Evolutionary conservation across 2,329 filamentous ascomycete genomes (phyloP).

Genomic region (Ceratocystis smalleyi): DNA sequence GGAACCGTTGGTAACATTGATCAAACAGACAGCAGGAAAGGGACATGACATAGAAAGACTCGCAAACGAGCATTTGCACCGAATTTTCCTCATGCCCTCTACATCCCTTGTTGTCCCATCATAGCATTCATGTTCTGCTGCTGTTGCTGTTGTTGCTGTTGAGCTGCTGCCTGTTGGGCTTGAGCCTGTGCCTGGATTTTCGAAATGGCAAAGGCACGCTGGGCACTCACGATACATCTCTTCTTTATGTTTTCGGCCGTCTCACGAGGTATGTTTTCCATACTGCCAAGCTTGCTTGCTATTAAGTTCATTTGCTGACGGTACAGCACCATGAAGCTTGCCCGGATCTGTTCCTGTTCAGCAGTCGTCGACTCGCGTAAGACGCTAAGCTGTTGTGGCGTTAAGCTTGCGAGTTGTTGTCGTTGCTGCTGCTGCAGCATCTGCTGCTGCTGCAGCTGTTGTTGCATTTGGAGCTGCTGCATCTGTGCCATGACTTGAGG

Average conservation of each 20-base stretch:
- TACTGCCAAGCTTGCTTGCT: conserved; percentile 27
- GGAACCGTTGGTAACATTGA: neutral
- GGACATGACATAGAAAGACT: neutral
- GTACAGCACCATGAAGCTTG: neutral
- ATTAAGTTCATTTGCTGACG: conserved; percentile 23
- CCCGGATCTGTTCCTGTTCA: conserved; percentile 25
- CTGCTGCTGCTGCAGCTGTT: conserved; percentile 23
- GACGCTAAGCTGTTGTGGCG: conserved; percentile 21
- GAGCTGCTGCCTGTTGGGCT: conserved; percentile 21
- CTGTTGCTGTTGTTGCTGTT: conserved; percentile 1
- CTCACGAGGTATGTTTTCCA: conserved; percentile 33
- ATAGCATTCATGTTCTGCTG: conserved; percentile 37
- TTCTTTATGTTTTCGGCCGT: conserved; percentile 31
- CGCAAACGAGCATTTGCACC: neutral
- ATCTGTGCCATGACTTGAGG: conserved; percentile 3
- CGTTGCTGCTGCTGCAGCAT: conserved; percentile 24
- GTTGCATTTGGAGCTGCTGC: conserved; percentile 16
- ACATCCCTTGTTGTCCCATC: conserved; percentile 38
- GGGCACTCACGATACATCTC: conserved; percentile 28
- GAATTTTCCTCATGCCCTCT: conserved; percentile 16
- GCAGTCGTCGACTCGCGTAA: neutral
- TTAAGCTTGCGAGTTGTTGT: conserved; percentile 22
- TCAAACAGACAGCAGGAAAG: neutral
- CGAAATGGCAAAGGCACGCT: conserved; percentile 24
- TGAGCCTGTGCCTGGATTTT: conserved; percentile 23